Evolutionary conservation across 2,329 filamentous ascomycete species (phyloP).

Genomic region (Penicillium sp.): DNA sequence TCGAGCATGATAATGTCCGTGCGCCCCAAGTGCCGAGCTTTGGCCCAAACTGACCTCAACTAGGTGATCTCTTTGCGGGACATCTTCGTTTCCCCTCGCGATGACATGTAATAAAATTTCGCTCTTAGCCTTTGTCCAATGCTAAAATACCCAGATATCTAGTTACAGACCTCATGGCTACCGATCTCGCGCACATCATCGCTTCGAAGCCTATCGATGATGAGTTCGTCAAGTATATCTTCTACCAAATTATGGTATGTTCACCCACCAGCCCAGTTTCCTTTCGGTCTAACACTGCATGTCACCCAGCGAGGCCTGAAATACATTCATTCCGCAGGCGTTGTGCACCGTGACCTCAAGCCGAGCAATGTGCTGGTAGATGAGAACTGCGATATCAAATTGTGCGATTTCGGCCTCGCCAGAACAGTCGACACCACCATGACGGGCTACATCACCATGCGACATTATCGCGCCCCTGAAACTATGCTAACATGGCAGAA

Average conservation of each 20-base stretch:
- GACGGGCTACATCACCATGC: constrained; percentile 97
- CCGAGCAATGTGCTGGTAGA: constrained; percentile 99
- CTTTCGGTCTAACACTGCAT: constrained; percentile 8
- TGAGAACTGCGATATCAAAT: constrained; percentile 99
- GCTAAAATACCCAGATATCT: constrained; percentile 69
- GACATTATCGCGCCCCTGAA: constrained; percentile 97
- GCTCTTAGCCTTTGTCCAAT: background rate
- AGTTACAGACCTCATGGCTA: constrained; percentile 94
- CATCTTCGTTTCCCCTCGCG: constrained; percentile 97
- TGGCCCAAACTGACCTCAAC: constrained; percentile 1
- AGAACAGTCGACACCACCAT: constrained; percentile 98
- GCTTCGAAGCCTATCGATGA: constrained; percentile 95
- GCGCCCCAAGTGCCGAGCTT: background rate
- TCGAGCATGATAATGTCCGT: constrained; percentile 91
- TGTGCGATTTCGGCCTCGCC: constrained; percentile 96
- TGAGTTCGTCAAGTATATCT: constrained; percentile 99
- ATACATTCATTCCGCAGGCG: constrained; percentile 97
- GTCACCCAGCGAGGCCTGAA: constrained; percentile 79
- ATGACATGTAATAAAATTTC: constrained; percentile 75
- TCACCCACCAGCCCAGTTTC: too few species aligned
- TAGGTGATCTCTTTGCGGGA: constrained; percentile 97
- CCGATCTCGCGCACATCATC: constrained; percentile 89
- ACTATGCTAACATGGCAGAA: constrained; percentile 99
- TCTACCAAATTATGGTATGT: constrained; percentile 92
- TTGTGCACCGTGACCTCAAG: constrained; percentile 96